Conservation (phyloP, 192 early-diverging fungal genomes). For the Phlyctochytrium planicorne region DNA sequence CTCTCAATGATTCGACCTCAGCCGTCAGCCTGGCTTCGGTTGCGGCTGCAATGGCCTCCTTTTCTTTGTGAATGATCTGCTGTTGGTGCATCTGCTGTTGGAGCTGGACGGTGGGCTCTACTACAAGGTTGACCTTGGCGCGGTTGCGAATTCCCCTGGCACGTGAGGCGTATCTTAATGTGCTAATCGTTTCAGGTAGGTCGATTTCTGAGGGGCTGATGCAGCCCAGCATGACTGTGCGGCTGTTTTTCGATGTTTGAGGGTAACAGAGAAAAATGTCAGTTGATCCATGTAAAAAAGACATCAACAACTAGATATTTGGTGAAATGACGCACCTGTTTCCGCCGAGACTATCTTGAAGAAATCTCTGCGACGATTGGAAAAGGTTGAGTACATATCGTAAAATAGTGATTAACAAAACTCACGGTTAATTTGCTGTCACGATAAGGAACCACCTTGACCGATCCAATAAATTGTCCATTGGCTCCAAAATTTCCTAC, state of each 20-base stretch:
- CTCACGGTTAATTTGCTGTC: constrained; percentile 83
- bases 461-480: constrained; percentile 34
- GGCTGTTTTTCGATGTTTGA: no score
- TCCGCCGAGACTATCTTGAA: constrained; percentile 94
- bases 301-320: background rate
- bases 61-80: background rate
- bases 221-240: constrained; percentile 93
- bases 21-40: background rate
- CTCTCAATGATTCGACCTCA: background rate
- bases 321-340: constrained; percentile 53
- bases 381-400: background rate
- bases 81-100: background rate
- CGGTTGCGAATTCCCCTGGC: constrained; percentile 28
- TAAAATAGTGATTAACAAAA: constrained; percentile 9
- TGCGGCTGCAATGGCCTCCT: background rate
- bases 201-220: constrained; percentile 76
- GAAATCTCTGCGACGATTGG: constrained; percentile 37
- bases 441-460: constrained; percentile 74
- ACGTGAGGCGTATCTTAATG: constrained; percentile 25
- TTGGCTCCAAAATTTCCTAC: background rate
- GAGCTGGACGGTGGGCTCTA: background rate
- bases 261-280: background rate
- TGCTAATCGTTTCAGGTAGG: constrained; percentile 41
- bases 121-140: constrained; percentile 6
- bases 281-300: background rate